Evolutionary conservation across 2,329 filamentous ascomycete species (phyloP), one percentile per base, ranked within the genome.

Genomic region (Cladophialophora yegresii): DNA sequence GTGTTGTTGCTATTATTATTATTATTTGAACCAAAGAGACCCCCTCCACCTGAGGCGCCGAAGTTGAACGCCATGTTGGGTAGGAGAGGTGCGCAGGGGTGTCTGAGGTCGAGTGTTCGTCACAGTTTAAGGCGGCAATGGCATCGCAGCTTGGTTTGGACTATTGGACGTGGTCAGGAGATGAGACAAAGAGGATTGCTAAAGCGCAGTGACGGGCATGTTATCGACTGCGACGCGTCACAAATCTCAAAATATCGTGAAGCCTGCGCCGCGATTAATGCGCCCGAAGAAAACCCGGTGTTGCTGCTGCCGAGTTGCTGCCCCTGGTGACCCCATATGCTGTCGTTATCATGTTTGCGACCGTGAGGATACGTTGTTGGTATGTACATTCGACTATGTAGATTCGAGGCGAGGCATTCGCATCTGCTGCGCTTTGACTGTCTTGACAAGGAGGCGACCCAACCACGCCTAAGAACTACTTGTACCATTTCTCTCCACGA

Each of bases 141-240:
- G 61, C 65, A 67, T 67, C 30, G 58, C 62, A 58, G 62, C 16
- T n/a, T 8, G 51, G 10, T 8, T 9, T 3, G 36, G 16, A 43
- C 13, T n/a, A 43, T 43, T 43, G 28, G 13, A 9, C 13, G 43
- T 30, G 13, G 51, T 50, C 30, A 12, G 47, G 53, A 12, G 10
- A 7, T 8, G 47, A 22, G 50, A n/a, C 47, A 5, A 20, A n/a
- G 20, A 40, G 10, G 12, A 26, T 26, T 51, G 51, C 32, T 36
- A 20, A 12, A 45, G 40, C 45, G 54, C 36, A 22, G 61, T 51
- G 33, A 45, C 32, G 16, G 40, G 40, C 9, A 47, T 73, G 51
- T 75, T 67, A 47, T 73, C 68, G 54, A 74, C 54, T 50, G 75
- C 66, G 64, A 77, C 76, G 36, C 69, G 64, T 13, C 26, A 28